Evolutionary conservation across 164 flowering plant genomes (phyloP).

Genomic region (Euptelea pleiosperma): DNA sequence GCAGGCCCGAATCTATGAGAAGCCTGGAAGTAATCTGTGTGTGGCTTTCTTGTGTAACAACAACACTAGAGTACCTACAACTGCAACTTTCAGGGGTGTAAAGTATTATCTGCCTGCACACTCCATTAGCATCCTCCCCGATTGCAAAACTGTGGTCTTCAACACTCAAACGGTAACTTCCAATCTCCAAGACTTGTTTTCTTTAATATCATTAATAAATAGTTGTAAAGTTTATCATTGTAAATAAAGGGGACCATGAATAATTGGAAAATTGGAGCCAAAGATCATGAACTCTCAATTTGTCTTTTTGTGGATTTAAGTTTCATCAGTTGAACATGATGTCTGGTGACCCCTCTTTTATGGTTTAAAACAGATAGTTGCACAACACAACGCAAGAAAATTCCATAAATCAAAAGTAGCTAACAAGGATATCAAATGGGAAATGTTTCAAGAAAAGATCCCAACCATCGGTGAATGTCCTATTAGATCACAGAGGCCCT

Average conservation of each 20-base stretch:
- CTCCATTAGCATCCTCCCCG: constrained; percentile 92
- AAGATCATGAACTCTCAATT: too few relatives aligned
- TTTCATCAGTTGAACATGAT: too few relatives aligned
- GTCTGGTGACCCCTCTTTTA: background rate
- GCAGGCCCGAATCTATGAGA: constrained; percentile 49
- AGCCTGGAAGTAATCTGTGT: constrained; percentile 42
- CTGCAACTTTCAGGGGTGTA: constrained; percentile 49
- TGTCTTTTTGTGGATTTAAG: too few relatives aligned
- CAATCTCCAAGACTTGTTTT: background rate
- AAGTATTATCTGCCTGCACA: constrained; percentile 53
- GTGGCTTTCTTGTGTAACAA: constrained; percentile 86
- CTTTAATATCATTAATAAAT: too few relatives aligned
- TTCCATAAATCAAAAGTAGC: constrained; percentile 26
- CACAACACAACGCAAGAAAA: constrained; percentile 72
- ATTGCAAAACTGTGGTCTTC: constrained; percentile 88
- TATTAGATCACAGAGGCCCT: constrained; percentile 15
- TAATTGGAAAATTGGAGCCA: too few relatives aligned
- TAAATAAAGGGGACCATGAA: too few relatives aligned
- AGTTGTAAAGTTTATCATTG: too few relatives aligned
- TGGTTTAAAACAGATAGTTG: constrained; percentile 39
- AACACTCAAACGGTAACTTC: constrained; percentile 54
- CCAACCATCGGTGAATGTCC: constrained; percentile 28
- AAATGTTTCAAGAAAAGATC: constrained; percentile 40
- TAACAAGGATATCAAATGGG: constrained; percentile 42
- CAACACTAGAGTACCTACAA: constrained; percentile 24